Percentiles rank a stretch among this genome's conserved stretches.
phyloP scores from a whole-genome alignment of 2,329 filamentous ascomycete species.

The Colletotrichum sp. region DNA sequence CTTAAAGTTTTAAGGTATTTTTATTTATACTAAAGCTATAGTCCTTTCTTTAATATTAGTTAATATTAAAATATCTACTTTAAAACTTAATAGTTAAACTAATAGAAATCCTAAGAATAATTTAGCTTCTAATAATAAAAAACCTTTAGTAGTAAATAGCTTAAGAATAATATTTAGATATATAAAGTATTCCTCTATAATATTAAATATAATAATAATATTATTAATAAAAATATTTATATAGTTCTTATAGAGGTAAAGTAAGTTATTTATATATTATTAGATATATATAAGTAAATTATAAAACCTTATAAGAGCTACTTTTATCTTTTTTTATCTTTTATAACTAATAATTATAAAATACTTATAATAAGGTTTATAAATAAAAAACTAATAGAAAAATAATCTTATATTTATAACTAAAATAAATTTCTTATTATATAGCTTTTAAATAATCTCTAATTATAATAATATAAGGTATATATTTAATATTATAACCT shows the following conservation, averaged over 20 bases:
- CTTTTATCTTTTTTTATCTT: not conserved
- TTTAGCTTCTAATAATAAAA: not conserved
- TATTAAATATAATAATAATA: not conserved
- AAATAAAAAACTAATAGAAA: not conserved
- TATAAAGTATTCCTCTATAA: too few species aligned
- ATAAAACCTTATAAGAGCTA: not conserved
- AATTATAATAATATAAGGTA: not conserved
- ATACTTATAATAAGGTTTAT: not conserved
- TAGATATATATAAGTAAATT: not conserved
- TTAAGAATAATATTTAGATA: too few species aligned
- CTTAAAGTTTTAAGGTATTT: too few species aligned
- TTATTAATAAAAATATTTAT: too few species aligned
- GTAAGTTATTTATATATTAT: not conserved
- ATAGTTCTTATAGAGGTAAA: too few species aligned
- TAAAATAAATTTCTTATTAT: not conserved
- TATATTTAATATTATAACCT: not conserved
- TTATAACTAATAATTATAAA: not conserved
- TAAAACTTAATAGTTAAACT: too few species aligned
- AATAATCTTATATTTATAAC: too few species aligned
- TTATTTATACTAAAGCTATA: not conserved
- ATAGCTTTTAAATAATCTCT: not conserved
- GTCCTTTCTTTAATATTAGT: not conserved
- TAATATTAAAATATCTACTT: too few species aligned
- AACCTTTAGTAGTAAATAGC: rapidly evolving
- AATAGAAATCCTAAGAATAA: not conserved